Base-by-base conservation (phyloP, 371 early-diverging fungal species). In the Rhizopus microsporus region DNA sequence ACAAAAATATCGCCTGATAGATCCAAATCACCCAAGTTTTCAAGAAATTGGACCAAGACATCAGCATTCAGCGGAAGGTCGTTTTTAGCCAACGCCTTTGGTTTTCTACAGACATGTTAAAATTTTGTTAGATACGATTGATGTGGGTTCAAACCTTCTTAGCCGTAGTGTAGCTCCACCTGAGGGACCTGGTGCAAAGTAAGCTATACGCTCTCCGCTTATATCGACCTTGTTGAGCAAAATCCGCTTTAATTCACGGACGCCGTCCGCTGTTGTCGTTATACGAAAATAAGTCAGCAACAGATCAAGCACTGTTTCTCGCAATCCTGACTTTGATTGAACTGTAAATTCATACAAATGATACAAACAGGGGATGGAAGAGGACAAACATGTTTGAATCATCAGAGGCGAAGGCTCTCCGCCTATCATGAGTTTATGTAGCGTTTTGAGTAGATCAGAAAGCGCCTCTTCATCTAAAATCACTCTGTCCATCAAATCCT, bases 1-100 rank as follows among this genome's bases (percentile, higher is more conserved):
- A 93, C 77, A 58, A 91, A 93, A 9, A 93, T 72, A 43, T 88
- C 89, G 13, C 91, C 91, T 13, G 81, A 67, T 3, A 91, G 60
- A 38, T 81, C 82, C 4, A 77, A 73, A 51, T 83, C 78, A n/a
- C 78, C 73, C 0, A 81, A 55, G 0, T 65, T 59, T 43, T 81
- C 73, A 43, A 92, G 56, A 53, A 93, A 83, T 13, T 81, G 82
- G 12, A 91, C 63, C 54, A 92, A 77, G 1, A 75, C 63, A 30
- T 78, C 77, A 1, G 85, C 74, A 53, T 84, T 77, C 29, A 87
- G 56, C 7, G 81, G 77, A 3, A 85, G 62, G 31, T 80, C 72
- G 34, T 82, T 82, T 5, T 77, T 79, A 37, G 76, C 80, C 9
- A 71, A 51, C n/a, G 57, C 38, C 37, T 63, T 62, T 0, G 68